Conservation (phyloP, 108 stramenopile genomes). For the Epithemia pelagica region DNA sequence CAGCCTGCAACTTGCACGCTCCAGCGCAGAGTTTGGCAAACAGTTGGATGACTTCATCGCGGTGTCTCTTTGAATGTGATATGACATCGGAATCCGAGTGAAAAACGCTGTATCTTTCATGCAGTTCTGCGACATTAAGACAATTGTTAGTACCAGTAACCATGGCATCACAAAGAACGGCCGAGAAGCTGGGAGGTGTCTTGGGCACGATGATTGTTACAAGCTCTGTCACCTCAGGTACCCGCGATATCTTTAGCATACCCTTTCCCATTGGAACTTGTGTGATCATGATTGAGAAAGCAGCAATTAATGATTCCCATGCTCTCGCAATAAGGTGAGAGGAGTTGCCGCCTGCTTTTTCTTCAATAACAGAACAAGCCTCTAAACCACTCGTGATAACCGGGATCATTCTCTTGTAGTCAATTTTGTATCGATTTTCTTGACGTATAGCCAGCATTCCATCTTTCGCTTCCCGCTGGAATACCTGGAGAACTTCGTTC, state of each 20-base stretch:
- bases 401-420: conserved; percentile 9
- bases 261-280: conserved; percentile 2
- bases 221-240: conserved; percentile 6
- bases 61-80: not conserved
- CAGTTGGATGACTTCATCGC: conserved; percentile 9
- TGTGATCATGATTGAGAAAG: conserved; percentile 1
- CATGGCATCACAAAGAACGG: not conserved
- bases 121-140: not conserved
- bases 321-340: not conserved
- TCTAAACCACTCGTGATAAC: conserved; percentile 2
- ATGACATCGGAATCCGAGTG: not conserved
- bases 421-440: not conserved
- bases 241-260: conserved; percentile 6
- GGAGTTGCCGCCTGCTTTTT: not conserved
- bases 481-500: not conserved
- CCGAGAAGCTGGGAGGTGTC: not conserved
- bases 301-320: not conserved
- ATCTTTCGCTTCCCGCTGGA: not conserved
- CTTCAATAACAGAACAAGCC: not conserved
- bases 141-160: not conserved
- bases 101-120: not conserved
- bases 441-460: not conserved
- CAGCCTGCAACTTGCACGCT: not conserved
- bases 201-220: not conserved
- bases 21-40: not conserved